Percentiles rank a stretch among this genome's conserved stretches.
phyloP scores from a whole-genome alignment of 2,329 filamentous ascomycete species.

The Microcera coccophila region DNA sequence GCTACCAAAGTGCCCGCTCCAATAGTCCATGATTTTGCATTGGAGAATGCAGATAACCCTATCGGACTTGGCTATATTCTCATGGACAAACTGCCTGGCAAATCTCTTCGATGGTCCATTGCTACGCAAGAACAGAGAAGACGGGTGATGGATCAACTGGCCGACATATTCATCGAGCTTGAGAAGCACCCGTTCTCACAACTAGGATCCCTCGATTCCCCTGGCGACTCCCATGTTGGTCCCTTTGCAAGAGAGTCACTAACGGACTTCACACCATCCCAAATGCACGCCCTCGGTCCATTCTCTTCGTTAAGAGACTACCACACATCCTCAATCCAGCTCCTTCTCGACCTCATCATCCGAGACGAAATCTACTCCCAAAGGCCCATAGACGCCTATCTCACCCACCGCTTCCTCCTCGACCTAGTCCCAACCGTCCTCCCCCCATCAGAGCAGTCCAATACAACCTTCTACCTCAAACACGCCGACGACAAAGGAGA shows the following conservation, averaged over 20 bases:
- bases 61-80: slow-evolving; percentile 40
- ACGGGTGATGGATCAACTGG: slow-evolving; percentile 37
- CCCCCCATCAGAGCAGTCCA: slow-evolving; percentile 18
- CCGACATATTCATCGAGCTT: too few species aligned
- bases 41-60: slow-evolving; percentile 28
- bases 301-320: slow-evolving; percentile 36
- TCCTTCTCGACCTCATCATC: slow-evolving; percentile 37
- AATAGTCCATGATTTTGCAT: slow-evolving; percentile 35
- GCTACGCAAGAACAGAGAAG: slow-evolving; percentile 30
- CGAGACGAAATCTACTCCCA: slow-evolving; percentile 35
- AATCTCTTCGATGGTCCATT: slow-evolving; percentile 34
- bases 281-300: slow-evolving; percentile 32
- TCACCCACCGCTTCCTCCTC: slow-evolving; percentile 41
- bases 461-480: slow-evolving; percentile 41
- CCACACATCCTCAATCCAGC: slow-evolving; percentile 29
- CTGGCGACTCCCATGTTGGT: slow-evolving; percentile 31
- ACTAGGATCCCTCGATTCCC: too few species aligned
- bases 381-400: slow-evolving; percentile 33
- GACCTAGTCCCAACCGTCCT: slow-evolving; percentile 31
- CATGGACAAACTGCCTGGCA: slow-evolving; percentile 40
- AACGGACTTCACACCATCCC: slow-evolving; percentile 29
- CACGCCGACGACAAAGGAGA: slow-evolving; percentile 43
- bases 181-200: too few species aligned
- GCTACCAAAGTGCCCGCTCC: slow-evolving; percentile 35
- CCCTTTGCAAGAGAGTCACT: slow-evolving; percentile 38